phyloP scores from a whole-genome alignment of 2,329 filamentous ascomycete genomes.

The Passalora sequoiae region DNA sequence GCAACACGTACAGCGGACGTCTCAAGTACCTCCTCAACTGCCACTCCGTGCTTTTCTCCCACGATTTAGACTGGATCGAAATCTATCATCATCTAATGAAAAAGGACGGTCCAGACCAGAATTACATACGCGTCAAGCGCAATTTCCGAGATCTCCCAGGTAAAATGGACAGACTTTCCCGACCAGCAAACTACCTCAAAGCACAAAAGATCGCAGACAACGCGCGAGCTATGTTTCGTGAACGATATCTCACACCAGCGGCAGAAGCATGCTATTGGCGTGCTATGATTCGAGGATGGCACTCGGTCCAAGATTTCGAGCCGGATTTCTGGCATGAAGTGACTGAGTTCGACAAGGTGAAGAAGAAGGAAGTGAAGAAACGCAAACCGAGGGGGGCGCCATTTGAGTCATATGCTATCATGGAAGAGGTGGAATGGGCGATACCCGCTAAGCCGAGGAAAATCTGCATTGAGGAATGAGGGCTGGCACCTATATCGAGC shows the following conservation, averaged over 20 bases:
- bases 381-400: constrained; percentile 25
- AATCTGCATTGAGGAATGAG: constrained; percentile 24
- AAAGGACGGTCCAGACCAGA: constrained; percentile 26
- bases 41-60: constrained; percentile 28
- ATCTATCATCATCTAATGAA: constrained; percentile 29
- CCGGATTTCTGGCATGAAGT: constrained; percentile 23
- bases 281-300: constrained; percentile 27
- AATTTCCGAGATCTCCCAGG: constrained; percentile 30
- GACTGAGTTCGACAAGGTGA: constrained; percentile 17
- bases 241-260: constrained; percentile 28
- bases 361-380: constrained; percentile 19
- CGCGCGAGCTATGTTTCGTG: constrained; percentile 21
- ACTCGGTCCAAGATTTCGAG: constrained; percentile 44
- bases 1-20: constrained; percentile 29
- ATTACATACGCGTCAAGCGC: constrained; percentile 26
- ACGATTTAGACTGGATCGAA: constrained; percentile 29
- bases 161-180: constrained; percentile 19
- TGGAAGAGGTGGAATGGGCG: constrained; percentile 30
- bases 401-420: constrained; percentile 30
- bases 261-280: constrained; percentile 33
- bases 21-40: constrained; percentile 34
- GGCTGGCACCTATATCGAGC: no score
- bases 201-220: constrained; percentile 27
- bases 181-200: constrained; percentile 20
- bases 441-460: constrained; percentile 25